Evolutionary conservation across 176 grass and related monocot genomes (phyloP).

Genomic region (Saccharum spontaneum): DNA sequence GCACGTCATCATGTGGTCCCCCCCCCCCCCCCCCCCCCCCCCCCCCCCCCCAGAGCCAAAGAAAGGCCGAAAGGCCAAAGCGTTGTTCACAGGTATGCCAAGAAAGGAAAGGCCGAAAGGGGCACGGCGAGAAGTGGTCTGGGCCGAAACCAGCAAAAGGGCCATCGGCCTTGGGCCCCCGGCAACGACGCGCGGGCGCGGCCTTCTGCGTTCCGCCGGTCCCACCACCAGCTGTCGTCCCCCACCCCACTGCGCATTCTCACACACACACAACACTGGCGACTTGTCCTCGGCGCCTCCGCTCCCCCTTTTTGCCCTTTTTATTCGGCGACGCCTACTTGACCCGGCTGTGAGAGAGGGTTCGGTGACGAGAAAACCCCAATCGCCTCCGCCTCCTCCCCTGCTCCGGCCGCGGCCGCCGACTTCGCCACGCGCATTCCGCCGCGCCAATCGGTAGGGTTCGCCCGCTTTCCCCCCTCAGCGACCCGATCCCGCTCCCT

Average conservation of each 20-base stretch:
- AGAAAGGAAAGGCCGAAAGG: conserved; percentile 5
- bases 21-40: too few relatives aligned
- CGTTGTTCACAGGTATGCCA: background rate
- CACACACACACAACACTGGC: background rate
- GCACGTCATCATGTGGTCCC: background rate
- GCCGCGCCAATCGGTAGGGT: conserved; percentile 24
- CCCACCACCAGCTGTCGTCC: conserved; percentile 43
- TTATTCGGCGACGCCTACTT: conserved; percentile 15
- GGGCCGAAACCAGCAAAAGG: conserved; percentile 1
- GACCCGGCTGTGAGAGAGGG: conserved; percentile 7
- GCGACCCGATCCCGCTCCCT: background rate
- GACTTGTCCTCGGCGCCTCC: conserved; percentile 38
- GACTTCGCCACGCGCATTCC: conserved; percentile 24
- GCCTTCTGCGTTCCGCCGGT: conserved; percentile 14
- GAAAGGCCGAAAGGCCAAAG: too few relatives aligned
- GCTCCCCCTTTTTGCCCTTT: background rate
- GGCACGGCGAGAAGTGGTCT: background rate
- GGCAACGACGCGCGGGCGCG: background rate
- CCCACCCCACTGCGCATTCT: background rate
- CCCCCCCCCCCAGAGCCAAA: too few relatives aligned
- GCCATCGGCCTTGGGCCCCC: background rate
- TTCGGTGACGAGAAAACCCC: conserved; percentile 8
- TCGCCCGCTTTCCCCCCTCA: background rate
- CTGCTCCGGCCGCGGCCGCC: background rate
- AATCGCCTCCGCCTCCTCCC: background rate